Evolutionary conservation across 2,329 filamentous ascomycete species (phyloP).

Genomic region (Penicillium frequentans): DNA sequence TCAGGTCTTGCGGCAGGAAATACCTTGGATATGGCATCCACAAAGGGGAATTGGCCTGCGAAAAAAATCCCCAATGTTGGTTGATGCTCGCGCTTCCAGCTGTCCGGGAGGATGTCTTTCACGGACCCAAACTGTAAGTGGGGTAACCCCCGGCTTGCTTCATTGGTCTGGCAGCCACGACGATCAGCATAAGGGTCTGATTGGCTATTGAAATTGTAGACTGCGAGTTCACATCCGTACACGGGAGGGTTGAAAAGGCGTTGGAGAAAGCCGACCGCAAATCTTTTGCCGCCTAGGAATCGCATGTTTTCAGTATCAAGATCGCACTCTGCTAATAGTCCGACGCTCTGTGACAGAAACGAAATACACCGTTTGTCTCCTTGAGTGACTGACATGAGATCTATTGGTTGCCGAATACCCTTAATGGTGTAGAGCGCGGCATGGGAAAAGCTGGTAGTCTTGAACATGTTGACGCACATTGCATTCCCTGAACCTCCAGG

Average conservation of each 20-base stretch:
- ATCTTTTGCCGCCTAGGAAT: not conserved
- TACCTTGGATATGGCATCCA: not conserved
- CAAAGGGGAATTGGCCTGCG: not conserved
- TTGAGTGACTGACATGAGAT: constrained; percentile 85
- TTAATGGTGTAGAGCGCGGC: constrained; percentile 86
- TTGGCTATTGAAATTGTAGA: not conserved
- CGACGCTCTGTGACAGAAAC: not conserved
- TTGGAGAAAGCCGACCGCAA: not conserved
- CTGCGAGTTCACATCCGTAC: not conserved
- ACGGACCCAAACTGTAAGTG: not conserved
- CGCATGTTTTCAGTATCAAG: constrained; percentile 3
- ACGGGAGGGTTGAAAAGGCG: not conserved
- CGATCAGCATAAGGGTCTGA: not conserved
- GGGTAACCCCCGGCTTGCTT: no score
- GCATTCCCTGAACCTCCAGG: constrained; percentile 92
- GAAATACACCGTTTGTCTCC: constrained; percentile 50
- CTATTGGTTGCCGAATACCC: constrained; percentile 75
- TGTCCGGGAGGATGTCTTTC: not conserved
- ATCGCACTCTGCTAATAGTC: not conserved
- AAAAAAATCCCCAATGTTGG: not conserved
- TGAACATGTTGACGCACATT: constrained; percentile 82
- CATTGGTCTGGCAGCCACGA: not conserved
- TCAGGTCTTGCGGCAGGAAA: not conserved
- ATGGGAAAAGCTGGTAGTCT: constrained; percentile 70
- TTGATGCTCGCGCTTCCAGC: not conserved